A percentile compares a stretch with the other conserved stretches of the same genome.
phyloP scores from a whole-genome alignment of 129 eudicot genomes.

The Apium graveolens region DNA sequence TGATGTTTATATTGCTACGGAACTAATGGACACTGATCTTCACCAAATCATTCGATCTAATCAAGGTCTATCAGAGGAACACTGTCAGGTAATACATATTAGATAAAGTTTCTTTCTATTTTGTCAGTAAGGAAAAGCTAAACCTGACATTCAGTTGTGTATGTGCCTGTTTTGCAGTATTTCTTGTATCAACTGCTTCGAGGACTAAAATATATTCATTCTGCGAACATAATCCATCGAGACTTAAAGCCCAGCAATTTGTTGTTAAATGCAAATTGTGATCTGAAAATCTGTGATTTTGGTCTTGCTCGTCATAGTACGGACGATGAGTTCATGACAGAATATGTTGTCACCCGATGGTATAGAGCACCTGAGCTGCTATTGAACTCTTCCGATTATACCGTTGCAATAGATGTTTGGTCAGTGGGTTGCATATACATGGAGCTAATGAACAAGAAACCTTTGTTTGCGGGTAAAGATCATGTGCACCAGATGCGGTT shows the following conservation, averaged over 20 bases:
- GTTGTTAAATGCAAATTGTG: constrained; percentile 76
- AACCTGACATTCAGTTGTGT: constrained; percentile 10
- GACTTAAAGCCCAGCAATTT: constrained; percentile 88
- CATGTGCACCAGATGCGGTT: constrained; percentile 86
- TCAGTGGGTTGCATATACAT: constrained; percentile 86
- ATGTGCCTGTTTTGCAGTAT: constrained; percentile 46
- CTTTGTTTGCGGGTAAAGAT: constrained; percentile 80
- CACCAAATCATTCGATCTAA: constrained; percentile 91
- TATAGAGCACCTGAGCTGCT: constrained; percentile 85
- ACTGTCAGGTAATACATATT: constrained; percentile 54
- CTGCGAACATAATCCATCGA: constrained; percentile 79
- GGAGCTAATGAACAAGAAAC: constrained; percentile 88
- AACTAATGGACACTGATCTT: constrained; percentile 95
- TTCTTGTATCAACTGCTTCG: constrained; percentile 79
- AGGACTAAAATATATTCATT: constrained; percentile 80
- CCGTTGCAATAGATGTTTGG: constrained; percentile 83
- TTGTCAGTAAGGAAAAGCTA: background rate
- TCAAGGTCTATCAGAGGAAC: constrained; percentile 79
- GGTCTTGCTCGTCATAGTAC: constrained; percentile 81
- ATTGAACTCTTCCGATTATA: constrained; percentile 72
- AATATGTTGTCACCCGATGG: constrained; percentile 91
- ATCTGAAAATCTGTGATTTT: constrained; percentile 82
- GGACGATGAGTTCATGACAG: constrained; percentile 81
- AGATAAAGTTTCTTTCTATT: background rate
- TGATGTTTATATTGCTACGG: constrained; percentile 74